These are phyloP conservation scores for Pichia deserticola DNA, from an alignment of 805 yeast species.

Conservation along the genomic window DNA sequence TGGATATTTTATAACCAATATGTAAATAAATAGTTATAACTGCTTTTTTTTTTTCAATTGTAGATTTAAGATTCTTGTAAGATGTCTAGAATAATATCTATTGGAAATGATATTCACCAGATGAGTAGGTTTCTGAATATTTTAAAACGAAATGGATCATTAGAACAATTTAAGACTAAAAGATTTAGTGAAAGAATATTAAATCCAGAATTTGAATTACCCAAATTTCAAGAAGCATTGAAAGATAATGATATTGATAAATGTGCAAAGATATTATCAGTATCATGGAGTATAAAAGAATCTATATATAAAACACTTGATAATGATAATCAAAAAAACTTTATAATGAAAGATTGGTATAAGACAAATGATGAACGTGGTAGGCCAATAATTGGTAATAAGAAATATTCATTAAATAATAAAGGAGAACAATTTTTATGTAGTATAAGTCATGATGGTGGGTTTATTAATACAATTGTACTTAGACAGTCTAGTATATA, in stretches of 20 bases:
- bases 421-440: constrained; percentile 42
- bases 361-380: constrained; percentile 33
- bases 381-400: constrained; percentile 36
- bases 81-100: constrained; percentile 32
- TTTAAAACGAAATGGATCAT: constrained; percentile 27
- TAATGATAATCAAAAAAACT: constrained; percentile 38
- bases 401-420: constrained; percentile 15
- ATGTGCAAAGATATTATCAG: constrained; percentile 38
- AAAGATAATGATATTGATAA: constrained; percentile 16
- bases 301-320: constrained; percentile 61
- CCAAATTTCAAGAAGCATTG: constrained; percentile 22
- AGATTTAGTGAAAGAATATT: constrained; percentile 43
- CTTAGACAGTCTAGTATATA: constrained; percentile 15
- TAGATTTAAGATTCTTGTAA: no score
- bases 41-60: no score
- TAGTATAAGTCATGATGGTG: constrained; percentile 62
- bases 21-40: no score
- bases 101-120: constrained; percentile 53
- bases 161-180: constrained; percentile 26
- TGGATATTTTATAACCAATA: no score
- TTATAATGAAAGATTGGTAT: constrained; percentile 56
- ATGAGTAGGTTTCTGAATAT: constrained; percentile 40
- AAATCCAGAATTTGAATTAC: constrained; percentile 38
- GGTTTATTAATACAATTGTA: constrained; percentile 49
- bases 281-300: constrained; percentile 69